Percentiles rank a stretch among this genome's conserved stretches.
Evolutionary conservation across 1,139 yeast species (phyloP).

Genomic region (Kodamaea anthophila): DNA sequence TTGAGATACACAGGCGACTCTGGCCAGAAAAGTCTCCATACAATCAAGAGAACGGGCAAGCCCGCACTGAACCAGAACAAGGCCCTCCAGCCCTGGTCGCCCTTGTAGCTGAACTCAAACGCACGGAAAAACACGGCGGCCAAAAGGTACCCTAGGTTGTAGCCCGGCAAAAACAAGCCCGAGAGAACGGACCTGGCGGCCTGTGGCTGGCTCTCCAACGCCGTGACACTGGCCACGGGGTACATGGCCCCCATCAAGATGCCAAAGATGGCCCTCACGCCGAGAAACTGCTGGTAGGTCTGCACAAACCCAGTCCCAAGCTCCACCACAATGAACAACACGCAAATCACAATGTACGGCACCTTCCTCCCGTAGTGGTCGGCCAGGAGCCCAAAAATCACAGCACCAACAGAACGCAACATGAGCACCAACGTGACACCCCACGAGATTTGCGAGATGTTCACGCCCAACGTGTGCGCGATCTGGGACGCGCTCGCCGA

Average conservation of each 20-base stretch:
- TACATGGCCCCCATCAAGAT: conserved; percentile 67
- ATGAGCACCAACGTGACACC: conserved; percentile 74
- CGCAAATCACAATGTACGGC: conserved; percentile 54
- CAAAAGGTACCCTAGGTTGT: conserved; percentile 62
- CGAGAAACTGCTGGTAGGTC: conserved; percentile 59
- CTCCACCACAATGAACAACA: conserved; percentile 52
- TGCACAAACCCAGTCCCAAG: conserved; percentile 68
- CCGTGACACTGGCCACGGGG: conserved; percentile 63
- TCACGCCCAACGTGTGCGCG: conserved; percentile 46
- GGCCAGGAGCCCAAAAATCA: conserved; percentile 59
- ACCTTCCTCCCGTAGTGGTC: conserved; percentile 70
- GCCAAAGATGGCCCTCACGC: conserved; percentile 65
- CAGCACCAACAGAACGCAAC: conserved; percentile 76
- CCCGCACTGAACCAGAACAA: conserved; percentile 80
- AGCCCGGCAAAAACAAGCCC: conserved; percentile 68
- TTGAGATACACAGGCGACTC: conserved; percentile 10
- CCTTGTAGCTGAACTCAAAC: conserved; percentile 37
- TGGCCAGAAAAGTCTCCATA: conserved; percentile 50
- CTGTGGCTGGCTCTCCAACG: conserved; percentile 62
- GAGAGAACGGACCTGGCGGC: conserved; percentile 59
- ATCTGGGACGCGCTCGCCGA: conserved; percentile 53
- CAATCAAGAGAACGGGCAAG: conserved; percentile 50
- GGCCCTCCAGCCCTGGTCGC: conserved; percentile 62
- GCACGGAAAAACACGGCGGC: conserved; percentile 64
- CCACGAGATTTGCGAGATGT: conserved; percentile 61